Evolutionary conservation across 1,284 basidiomycete species (phyloP), one percentile per base, ranked within the genome.

Genomic region (Cryptococcus hybrid): DNA sequence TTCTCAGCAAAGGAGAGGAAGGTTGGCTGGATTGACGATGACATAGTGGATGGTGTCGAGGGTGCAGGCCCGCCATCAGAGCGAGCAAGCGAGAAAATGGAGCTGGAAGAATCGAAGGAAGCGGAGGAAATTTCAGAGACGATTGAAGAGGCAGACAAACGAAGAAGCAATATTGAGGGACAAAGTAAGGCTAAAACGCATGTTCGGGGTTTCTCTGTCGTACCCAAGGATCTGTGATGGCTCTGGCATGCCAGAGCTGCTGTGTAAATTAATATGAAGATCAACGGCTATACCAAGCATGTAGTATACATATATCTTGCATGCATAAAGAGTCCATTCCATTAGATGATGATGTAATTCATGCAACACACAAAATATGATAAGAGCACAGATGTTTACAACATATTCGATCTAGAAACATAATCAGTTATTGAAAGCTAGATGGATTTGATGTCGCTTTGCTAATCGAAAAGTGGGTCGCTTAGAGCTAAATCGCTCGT

Each of bases 181-280:
- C 47, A 48, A 36, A 34, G 37, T 12, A 48, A 36, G 11, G 47
- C 47, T 36, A 48, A 48, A 15, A 30, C 34, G 24, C 47, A 48
- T 34, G 47, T 48, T 30, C 47, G 47, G 12, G 47, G 47, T 48
- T 48, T 48, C 30, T 48, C 47, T 18, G 47, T 48, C 8, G 47
- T 48, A 36, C 47, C 43, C 7, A 18, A 13, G 24, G 43, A 44
- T 18, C 13, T 44, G 43, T 24, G 24, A 24, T 24, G 24, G 24
- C 24, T 24, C 24, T 24, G 24, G 24, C 24, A 24, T 24, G 24
- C 24, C 24, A 24, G 24, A 24, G 24, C 24, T 24, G 24, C 6
- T 44, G 9, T 15, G 12, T 11, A 18, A 44, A 44, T 44, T 13
- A 44, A 44, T 44, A 44, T 12, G 24, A 24, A 24, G 24, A 24